phyloP scores from a whole-genome alignment of 305 asterid genomes.

The Fraxinus dipetala region DNA sequence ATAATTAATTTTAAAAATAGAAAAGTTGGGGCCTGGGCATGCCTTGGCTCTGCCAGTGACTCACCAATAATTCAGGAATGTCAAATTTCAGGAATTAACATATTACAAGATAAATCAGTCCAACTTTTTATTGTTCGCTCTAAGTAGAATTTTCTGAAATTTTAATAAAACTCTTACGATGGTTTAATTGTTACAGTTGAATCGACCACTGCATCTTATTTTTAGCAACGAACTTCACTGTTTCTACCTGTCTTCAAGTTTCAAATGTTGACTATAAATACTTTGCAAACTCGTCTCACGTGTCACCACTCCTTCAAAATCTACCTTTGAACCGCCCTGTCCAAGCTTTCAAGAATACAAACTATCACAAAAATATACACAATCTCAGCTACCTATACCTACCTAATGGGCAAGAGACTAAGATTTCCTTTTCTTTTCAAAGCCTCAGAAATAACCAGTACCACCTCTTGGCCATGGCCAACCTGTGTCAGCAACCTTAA shows the following conservation, averaged over 20 bases:
- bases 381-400: not conserved
- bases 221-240: not conserved
- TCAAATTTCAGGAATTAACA: no score
- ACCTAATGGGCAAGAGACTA: conserved; percentile 43
- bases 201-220: not conserved
- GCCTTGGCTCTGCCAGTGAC: not conserved
- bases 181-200: not conserved
- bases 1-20: no score
- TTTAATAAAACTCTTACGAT: not conserved
- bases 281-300: not conserved
- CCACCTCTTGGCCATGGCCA: conserved; percentile 55
- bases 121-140: not conserved
- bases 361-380: not conserved
- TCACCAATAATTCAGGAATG: not conserved
- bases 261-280: not conserved
- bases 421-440: conserved; percentile 57
- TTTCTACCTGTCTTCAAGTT: not conserved
- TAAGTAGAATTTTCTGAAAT: not conserved
- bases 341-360: conserved; percentile 5
- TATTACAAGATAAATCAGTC: no score
- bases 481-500: conserved; percentile 47
- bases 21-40: not conserved
- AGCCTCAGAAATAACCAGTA: conserved; percentile 34
- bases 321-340: not conserved
- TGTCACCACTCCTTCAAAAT: conserved; percentile 19